Percentiles rank a stretch among this genome's conserved stretches.
phyloP scores from a whole-genome alignment of 139 green algal genomes.

The Nannochloris sp. region DNA sequence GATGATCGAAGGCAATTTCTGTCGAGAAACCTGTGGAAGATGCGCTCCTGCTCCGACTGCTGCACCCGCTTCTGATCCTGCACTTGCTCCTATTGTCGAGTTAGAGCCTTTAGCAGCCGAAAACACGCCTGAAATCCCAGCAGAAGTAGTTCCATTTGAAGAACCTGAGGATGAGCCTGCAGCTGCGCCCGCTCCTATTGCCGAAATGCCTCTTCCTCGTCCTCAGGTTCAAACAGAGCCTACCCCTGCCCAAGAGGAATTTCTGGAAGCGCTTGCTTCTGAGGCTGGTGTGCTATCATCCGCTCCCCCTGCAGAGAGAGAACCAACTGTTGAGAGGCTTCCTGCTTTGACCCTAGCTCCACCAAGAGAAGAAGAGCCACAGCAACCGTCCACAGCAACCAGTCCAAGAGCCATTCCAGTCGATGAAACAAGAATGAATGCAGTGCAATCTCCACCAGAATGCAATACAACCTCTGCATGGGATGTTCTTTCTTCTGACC shows the following conservation, averaged over 20 bases:
- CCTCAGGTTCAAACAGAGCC: neutral
- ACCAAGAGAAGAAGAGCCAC: too few species aligned
- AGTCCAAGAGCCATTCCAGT: too few species aligned
- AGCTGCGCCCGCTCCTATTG: neutral
- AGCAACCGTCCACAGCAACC: too few species aligned
- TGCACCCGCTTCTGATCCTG: neutral
- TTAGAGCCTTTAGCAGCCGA: neutral
- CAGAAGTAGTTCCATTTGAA: neutral
- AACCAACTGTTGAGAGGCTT: too few species aligned
- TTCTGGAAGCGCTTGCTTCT: neutral
- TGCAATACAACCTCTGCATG: neutral
- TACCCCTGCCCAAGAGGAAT: neutral
- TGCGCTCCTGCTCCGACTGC: neutral
- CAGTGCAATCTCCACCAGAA: too few species aligned
- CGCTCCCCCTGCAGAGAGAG: too few species aligned
- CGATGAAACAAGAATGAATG: too few species aligned
- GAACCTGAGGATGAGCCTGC: neutral
- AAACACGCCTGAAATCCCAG: neutral
- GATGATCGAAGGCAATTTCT: constrained; percentile 6
- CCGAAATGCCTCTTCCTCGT: neutral
- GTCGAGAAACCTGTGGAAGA: neutral
- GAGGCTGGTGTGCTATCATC: too few species aligned
- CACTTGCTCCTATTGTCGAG: neutral
- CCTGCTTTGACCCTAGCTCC: too few species aligned
- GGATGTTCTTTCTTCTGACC: neutral